phyloP scores from a whole-genome alignment of 345 rosid genomes.

The Excoecaria agallocha region DNA sequence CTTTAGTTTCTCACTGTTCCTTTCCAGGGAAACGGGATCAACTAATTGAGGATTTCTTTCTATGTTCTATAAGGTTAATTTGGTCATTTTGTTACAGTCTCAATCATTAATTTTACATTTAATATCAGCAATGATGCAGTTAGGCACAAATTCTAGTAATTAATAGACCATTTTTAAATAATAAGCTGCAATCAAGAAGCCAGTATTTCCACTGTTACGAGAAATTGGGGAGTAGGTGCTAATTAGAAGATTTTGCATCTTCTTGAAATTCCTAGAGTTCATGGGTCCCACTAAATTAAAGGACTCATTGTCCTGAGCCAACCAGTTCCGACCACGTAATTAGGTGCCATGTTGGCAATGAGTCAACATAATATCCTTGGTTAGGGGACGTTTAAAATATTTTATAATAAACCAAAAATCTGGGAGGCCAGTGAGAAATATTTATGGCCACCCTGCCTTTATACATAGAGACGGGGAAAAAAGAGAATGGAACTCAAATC shows the following conservation, averaged over 20 bases:
- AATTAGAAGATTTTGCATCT: constrained; percentile 1
- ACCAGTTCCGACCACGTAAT: not conserved
- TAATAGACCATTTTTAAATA: not conserved
- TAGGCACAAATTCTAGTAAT: not conserved
- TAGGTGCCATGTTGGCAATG: not conserved
- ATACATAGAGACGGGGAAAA: too few species aligned
- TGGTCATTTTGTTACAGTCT: not conserved
- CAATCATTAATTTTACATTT: not conserved
- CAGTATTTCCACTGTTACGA: not conserved
- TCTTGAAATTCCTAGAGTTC: not conserved
- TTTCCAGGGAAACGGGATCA: not conserved
- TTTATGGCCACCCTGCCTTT: too few species aligned
- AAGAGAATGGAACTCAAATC: too few species aligned
- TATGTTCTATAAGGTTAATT: not conserved
- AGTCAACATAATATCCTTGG: not conserved
- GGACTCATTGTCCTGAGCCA: not conserved
- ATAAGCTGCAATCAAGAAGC: not conserved
- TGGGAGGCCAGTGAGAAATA: too few species aligned
- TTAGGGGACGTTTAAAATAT: too few species aligned
- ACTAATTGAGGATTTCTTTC: not conserved
- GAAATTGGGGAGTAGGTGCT: not conserved
- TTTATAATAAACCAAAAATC: too few species aligned
- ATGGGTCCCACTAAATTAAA: not conserved
- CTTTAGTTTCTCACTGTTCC: constrained; percentile 1
- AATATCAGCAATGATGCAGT: not conserved